A percentile compares a stretch with the other conserved stretches of the same genome.
phyloP scores from a whole-genome alignment of 371 early-diverging fungal genomes.

The Lichtheimia hyalospora region DNA sequence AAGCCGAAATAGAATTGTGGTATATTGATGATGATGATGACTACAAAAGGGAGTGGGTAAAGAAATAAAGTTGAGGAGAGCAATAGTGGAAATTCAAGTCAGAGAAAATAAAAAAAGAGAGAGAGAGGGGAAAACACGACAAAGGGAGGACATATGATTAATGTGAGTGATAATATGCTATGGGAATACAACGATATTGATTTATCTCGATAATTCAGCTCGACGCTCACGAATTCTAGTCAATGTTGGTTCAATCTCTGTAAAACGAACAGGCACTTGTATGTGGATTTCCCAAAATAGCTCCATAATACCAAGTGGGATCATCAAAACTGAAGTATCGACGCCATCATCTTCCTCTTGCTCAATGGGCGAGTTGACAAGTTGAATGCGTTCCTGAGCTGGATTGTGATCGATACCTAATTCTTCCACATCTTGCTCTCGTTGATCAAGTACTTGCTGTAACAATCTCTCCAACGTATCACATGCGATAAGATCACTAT shows the following conservation, averaged over 20 bases:
- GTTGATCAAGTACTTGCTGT: neutral
- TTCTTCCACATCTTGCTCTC: neutral
- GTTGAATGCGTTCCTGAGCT: conserved; percentile 2
- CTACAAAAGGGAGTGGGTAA: no score
- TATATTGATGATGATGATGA: no score
- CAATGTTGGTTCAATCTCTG: conserved; percentile 11
- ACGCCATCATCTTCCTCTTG: conserved; percentile 5
- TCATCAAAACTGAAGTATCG: conserved; percentile 15
- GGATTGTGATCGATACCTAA: neutral
- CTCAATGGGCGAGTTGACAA: conserved; percentile 7
- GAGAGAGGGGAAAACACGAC: neutral
- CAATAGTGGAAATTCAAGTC: no score
- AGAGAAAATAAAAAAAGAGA: neutral
- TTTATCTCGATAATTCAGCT: conserved; percentile 1
- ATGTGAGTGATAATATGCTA: no score
- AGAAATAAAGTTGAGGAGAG: no score
- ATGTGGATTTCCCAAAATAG: conserved; percentile 16
- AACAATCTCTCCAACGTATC: conserved; percentile 1
- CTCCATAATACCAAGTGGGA: conserved; percentile 16
- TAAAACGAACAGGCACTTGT: conserved; percentile 11
- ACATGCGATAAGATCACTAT: neutral
- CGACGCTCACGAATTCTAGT: conserved; percentile 4
- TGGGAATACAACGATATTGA: no score
- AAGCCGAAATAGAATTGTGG: no score
- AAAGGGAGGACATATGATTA: neutral